phyloP scores from a whole-genome alignment of 2,329 filamentous ascomycete species.

The Chaetomiaceae sp. region DNA sequence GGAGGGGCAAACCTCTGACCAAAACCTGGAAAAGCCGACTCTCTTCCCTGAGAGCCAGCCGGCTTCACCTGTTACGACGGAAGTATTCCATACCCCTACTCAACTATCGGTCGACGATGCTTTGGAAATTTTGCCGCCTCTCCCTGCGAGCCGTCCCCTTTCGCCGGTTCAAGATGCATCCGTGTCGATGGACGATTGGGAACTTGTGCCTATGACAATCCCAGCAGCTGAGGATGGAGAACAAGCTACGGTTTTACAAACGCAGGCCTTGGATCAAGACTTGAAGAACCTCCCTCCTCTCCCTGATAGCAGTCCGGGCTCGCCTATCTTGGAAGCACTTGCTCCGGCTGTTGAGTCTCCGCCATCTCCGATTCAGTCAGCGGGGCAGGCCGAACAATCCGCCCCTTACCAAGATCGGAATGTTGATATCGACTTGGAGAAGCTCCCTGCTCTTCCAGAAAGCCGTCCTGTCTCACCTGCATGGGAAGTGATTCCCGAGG shows the following conservation, averaged over 20 bases:
- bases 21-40: background rate
- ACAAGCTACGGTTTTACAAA: constrained; percentile 38
- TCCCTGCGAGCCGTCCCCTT: constrained; percentile 14
- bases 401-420: background rate
- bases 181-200: background rate
- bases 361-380: too few species aligned
- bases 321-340: background rate
- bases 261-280: background rate
- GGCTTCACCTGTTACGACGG: background rate
- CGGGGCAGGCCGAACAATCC: background rate
- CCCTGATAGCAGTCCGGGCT: constrained; percentile 4
- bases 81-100: background rate
- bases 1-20: background rate
- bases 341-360: background rate
- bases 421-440: background rate
- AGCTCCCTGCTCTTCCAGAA: constrained; percentile 9
- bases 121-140: constrained; percentile 13
- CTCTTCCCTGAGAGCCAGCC: constrained; percentile 4
- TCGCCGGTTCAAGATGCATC: constrained; percentile 5
- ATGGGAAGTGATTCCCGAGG: background rate
- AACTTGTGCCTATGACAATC: background rate
- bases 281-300: constrained; percentile 1
- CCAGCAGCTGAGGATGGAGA: background rate
- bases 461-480: constrained; percentile 9
- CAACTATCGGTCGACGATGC: background rate